These are phyloP conservation scores for Botryotinia globosa DNA, from an alignment of 2,329 filamentous ascomycete genomes.

Conservation along the genomic window DNA sequence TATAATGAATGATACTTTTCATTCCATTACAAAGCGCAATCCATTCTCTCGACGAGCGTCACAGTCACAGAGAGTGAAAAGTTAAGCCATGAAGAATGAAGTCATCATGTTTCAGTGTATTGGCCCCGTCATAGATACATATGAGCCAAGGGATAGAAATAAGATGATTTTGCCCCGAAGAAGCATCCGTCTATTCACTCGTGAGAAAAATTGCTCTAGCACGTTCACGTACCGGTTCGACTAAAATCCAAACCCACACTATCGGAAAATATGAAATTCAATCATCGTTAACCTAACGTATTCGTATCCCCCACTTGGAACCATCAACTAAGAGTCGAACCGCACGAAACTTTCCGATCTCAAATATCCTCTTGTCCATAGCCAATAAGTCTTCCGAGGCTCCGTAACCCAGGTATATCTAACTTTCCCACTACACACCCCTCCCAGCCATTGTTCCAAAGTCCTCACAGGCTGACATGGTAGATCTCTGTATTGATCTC, in stretches of 20 bases:
- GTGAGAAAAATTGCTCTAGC: background rate
- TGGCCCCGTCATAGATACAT: background rate
- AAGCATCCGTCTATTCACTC: too few relatives aligned
- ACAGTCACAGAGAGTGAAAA: background rate
- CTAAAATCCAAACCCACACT: background rate
- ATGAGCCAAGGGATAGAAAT: background rate
- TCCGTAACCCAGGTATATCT: background rate
- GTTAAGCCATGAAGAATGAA: background rate
- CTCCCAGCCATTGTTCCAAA: background rate
- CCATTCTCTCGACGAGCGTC: background rate
- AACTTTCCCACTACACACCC: background rate
- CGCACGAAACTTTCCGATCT: background rate
- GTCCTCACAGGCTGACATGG: background rate
- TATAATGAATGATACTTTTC: background rate
- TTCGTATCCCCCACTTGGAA: background rate
- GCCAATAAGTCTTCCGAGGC: background rate
- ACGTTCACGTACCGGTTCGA: background rate
- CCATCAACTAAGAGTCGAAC: background rate
- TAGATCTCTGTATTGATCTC: background rate
- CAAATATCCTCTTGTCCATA: background rate
- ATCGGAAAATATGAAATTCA: slow-evolving; percentile 3
- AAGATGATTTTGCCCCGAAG: background rate
- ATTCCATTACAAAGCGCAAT: background rate
- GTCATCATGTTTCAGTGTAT: background rate
- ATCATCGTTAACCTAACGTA: background rate